Conservation (phyloP, 192 early-diverging fungal species). For the Backusella westeae region DNA sequence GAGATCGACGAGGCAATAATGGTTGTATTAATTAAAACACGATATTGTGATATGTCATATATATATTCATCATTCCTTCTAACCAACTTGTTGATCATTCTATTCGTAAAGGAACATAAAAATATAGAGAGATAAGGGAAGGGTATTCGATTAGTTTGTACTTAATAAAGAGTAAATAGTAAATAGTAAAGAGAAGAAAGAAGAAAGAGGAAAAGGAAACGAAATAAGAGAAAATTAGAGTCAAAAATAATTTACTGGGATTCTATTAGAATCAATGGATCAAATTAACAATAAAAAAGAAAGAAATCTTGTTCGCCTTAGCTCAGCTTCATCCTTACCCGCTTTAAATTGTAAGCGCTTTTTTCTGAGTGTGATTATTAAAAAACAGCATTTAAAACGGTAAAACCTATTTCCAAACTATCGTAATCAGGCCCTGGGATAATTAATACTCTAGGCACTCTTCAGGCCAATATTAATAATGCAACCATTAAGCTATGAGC, state of each 20-base stretch:
- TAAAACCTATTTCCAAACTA: neutral
- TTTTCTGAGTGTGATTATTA: neutral
- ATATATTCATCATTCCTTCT: neutral
- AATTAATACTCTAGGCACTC: neutral
- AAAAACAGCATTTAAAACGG: neutral
- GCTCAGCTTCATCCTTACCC: neutral
- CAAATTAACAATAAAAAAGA: neutral
- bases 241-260: neutral
- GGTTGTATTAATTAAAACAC: neutral
- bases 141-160: neutral
- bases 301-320: neutral
- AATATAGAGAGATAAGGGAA: neutral
- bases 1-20: neutral
- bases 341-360: neutral
- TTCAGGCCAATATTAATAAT: neutral
- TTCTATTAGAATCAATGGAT: neutral
- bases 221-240: neutral
- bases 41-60: neutral
- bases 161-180: neutral
- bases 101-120: neutral
- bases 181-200: neutral
- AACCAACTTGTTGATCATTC: neutral
- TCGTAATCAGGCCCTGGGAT: neutral
- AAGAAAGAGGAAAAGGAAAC: neutral
- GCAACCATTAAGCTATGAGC: neutral